A percentile compares a stretch with the other conserved stretches of the same genome.
Conservation (phyloP, 2,329 filamentous ascomycete species). For the Fusarium succisae region DNA sequence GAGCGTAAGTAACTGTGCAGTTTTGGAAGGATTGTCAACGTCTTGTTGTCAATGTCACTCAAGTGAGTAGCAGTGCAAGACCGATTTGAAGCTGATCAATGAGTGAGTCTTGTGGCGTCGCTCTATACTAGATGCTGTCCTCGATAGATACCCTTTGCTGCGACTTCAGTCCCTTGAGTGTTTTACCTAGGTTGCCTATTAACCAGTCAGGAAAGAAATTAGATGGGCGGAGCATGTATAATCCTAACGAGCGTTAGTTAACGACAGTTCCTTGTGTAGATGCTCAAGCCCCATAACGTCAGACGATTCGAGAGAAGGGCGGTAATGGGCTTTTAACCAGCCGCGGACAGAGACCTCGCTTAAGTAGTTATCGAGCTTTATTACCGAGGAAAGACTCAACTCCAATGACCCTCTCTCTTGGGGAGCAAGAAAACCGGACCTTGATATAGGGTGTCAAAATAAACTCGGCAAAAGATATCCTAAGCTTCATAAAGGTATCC, state of each 20-base stretch:
- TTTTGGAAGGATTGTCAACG: not conserved
- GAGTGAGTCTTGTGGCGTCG: not conserved
- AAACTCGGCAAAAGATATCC: too few relatives aligned
- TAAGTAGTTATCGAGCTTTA: not conserved
- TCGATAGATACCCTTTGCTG: not conserved
- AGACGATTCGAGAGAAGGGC: not conserved
- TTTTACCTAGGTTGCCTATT: not conserved
- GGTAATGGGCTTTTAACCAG: not conserved
- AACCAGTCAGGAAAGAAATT: not conserved
- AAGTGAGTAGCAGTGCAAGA: not conserved
- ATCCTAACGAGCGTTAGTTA: not conserved
- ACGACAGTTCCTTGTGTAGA: not conserved
- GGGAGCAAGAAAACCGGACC: too few relatives aligned
- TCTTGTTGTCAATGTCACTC: not conserved
- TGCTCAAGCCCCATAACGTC: not conserved
- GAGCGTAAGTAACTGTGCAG: not conserved
- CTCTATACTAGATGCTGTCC: not conserved
- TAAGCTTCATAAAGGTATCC: too few relatives aligned
- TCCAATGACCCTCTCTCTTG: not conserved
- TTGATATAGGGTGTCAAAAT: too few relatives aligned
- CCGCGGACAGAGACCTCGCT: not conserved
- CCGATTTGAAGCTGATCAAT: not conserved
- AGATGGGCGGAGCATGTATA: not conserved
- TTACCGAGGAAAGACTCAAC: slow-evolving; percentile 35
- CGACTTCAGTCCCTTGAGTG: not conserved